phyloP scores from a whole-genome alignment of 768 basidiomycete species.

The Leccinum variicolor region DNA sequence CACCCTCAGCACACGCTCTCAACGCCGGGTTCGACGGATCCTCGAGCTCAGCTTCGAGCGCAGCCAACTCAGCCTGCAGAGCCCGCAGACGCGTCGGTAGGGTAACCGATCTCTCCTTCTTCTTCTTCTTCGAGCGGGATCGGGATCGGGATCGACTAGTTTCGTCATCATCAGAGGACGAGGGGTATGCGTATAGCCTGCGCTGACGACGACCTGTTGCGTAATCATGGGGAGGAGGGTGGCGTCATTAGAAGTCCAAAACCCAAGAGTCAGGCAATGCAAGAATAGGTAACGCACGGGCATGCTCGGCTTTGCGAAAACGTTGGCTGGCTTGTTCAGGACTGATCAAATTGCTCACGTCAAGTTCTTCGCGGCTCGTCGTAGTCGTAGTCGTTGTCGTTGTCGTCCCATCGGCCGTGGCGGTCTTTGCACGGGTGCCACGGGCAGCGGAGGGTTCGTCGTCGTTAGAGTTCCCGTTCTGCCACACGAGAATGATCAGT shows the following conservation, averaged over 20 bases:
- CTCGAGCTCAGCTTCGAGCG: conserved; percentile 79
- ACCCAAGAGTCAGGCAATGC: background rate
- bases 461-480: conserved; percentile 66
- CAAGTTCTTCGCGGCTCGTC: conserved; percentile 61
- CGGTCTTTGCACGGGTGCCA: conserved; percentile 22
- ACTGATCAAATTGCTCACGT: conserved; percentile 59
- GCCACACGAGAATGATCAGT: conserved; percentile 6
- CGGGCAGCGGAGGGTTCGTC: conserved; percentile 51
- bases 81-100: conserved; percentile 58
- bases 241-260: too few relatives aligned
- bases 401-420: conserved; percentile 34
- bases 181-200: conserved; percentile 68
- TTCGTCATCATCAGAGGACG: conserved; percentile 46
- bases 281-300: conserved; percentile 38
- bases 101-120: conserved; percentile 33
- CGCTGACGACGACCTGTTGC: conserved; percentile 47
- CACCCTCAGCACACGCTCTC: conserved; percentile 41
- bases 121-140: conserved; percentile 13
- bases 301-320: conserved; percentile 71
- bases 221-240: too few relatives aligned
- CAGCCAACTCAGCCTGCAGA: conserved; percentile 73
- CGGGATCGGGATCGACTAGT: conserved; percentile 42
- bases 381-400: conserved; percentile 14
- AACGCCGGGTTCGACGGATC: conserved; percentile 74
- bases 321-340: conserved; percentile 65